Percentiles rank a stretch among this genome's conserved stretches.
These are phyloP conservation scores for Geosmithia flava DNA, from an alignment of 2,329 filamentous ascomycete species.

Conservation along the genomic window DNA sequence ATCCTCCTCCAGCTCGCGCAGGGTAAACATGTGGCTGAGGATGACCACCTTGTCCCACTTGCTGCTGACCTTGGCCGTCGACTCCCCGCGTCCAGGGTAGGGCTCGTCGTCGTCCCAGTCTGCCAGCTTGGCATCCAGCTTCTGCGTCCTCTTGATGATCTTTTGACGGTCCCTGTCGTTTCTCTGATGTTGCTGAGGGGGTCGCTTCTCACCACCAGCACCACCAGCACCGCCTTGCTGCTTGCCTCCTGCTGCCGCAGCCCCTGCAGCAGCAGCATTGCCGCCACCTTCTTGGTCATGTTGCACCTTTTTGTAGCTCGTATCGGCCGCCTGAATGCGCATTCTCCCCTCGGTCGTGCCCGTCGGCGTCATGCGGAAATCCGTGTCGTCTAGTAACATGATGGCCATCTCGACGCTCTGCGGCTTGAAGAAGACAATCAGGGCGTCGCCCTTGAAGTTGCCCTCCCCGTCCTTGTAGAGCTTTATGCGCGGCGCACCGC, in stretches of 20 bases:
- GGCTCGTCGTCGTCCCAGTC: conserved; percentile 85
- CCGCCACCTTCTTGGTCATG: conserved; percentile 36
- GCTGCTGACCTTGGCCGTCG: conserved; percentile 16
- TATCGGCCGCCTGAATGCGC: conserved; percentile 72
- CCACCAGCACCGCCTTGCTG: conserved; percentile 14
- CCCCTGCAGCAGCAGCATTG: conserved; percentile 10
- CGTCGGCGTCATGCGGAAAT: conserved; percentile 54
- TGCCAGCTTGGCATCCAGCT: conserved; percentile 79
- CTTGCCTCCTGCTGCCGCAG: conserved; percentile 11
- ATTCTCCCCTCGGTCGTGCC: conserved; percentile 52
- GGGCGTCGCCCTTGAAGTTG: conserved; percentile 83
- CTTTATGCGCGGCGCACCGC: conserved; percentile 78
- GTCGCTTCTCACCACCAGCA: conserved; percentile 8
- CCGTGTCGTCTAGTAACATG: conserved; percentile 66
- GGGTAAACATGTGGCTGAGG: conserved; percentile 86
- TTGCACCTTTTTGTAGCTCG: conserved; percentile 81
- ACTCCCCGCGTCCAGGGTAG: conserved; percentile 27
- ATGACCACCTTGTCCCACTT: conserved; percentile 73
- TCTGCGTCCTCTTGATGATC: conserved; percentile 83
- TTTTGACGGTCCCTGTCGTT: conserved; percentile 68
- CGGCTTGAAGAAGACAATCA: conserved; percentile 89
- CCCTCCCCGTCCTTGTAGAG: conserved; percentile 76
- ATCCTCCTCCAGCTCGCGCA: conserved; percentile 75
- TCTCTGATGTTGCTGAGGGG: conserved; percentile 35
- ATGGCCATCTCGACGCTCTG: conserved; percentile 85